Evolutionary conservation across 164 flowering plant genomes (phyloP).

Genomic region (Kalanchoe fedtschenkoi): DNA sequence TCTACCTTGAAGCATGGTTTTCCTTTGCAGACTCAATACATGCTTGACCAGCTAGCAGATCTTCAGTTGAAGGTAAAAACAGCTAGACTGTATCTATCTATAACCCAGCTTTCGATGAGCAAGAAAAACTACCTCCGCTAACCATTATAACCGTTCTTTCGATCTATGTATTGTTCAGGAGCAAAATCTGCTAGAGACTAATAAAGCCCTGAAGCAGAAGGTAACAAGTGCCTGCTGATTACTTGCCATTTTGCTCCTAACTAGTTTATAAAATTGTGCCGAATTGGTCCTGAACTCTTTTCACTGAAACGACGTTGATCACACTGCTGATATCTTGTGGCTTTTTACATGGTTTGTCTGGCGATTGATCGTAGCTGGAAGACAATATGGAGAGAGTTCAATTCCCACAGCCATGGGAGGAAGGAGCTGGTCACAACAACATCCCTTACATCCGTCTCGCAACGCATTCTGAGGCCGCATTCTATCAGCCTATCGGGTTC

Average conservation of each 20-base stretch:
- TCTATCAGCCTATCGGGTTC: constrained; percentile 1
- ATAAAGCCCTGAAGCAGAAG: constrained; percentile 5
- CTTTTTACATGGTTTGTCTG: neutral
- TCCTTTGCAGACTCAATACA: constrained; percentile 8
- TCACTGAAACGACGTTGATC: too few relatives aligned
- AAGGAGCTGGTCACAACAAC: neutral
- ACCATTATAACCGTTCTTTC: neutral
- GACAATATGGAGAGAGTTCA: constrained; percentile 8
- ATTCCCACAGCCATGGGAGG: constrained; percentile 5
- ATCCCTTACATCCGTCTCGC: constrained; percentile 6
- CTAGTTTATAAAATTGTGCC: too few relatives aligned
- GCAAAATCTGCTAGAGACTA: constrained; percentile 9
- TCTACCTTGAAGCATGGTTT: neutral
- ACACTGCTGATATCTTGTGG: neutral
- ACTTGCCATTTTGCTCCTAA: too few relatives aligned
- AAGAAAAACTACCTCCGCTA: neutral
- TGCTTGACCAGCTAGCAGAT: constrained; percentile 9
- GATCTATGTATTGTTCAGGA: constrained; percentile 1
- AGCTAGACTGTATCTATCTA: neutral
- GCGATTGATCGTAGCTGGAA: constrained; percentile 1
- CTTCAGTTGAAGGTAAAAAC: constrained; percentile 8
- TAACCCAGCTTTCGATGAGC: neutral
- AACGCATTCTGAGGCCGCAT: constrained; percentile 2
- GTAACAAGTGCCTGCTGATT: constrained; percentile 2
- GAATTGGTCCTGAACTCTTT: too few relatives aligned